These are phyloP conservation scores for Trichoderma virens DNA, from an alignment of 495 filamentous ascomycete genomes.

Conservation along the genomic window DNA sequence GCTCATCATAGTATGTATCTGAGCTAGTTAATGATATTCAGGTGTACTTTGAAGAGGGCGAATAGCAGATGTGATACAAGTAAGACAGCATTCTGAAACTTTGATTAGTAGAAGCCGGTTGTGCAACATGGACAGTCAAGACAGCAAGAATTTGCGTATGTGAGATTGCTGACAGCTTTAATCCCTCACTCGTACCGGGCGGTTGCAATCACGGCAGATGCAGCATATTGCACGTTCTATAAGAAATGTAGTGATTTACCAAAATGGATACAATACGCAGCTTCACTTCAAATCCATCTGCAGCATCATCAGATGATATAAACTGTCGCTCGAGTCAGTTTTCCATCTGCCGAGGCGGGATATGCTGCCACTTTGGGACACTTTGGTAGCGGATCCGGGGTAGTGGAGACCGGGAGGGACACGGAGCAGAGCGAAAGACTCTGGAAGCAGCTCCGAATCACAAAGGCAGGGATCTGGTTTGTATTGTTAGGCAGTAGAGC, in stretches of 20 bases:
- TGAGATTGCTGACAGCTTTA: not conserved
- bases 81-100: too few species aligned
- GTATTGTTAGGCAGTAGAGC: not conserved
- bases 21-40: too few species aligned
- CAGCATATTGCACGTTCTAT: not conserved
- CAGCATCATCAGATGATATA: not conserved
- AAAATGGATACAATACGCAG: not conserved
- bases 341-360: not conserved
- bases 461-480: not conserved
- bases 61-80: too few species aligned
- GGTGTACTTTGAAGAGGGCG: too few species aligned
- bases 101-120: too few species aligned
- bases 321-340: not conserved
- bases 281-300: not conserved
- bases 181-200: not conserved
- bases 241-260: not conserved
- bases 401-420: not conserved
- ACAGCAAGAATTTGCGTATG: too few species aligned
- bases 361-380: not conserved
- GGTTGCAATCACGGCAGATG: not conserved
- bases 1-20: too few species aligned
- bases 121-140: too few species aligned
- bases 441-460: too few species aligned
- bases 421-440: not conserved
- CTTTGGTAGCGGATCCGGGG: not conserved